Evolutionary conservation across 495 filamentous ascomycete species (phyloP).

Genomic region (Parathielavia hyrcaniae): DNA sequence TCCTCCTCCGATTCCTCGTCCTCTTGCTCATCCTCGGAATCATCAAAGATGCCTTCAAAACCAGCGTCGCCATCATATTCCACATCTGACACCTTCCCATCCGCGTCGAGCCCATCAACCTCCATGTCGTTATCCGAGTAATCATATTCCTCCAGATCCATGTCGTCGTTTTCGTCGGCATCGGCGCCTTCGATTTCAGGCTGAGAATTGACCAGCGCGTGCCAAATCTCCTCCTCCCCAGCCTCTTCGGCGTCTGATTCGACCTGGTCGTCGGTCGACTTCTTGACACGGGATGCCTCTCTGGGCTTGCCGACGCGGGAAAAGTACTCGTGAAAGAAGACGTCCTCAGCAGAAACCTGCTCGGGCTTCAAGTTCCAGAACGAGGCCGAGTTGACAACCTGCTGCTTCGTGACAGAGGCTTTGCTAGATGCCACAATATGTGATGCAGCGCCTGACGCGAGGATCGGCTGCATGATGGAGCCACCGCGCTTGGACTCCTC

Average conservation of each 20-base stretch:
- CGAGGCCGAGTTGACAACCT: slow-evolving; percentile 70
- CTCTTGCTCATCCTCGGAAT: slow-evolving; percentile 36
- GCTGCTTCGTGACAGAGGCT: slow-evolving; percentile 40
- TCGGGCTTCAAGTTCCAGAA: slow-evolving; percentile 90
- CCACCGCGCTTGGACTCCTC: slow-evolving; percentile 56
- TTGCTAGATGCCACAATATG: slow-evolving; percentile 59
- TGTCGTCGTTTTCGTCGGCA: slow-evolving; percentile 43
- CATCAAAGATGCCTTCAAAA: slow-evolving; percentile 38
- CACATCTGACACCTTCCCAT: slow-evolving; percentile 35
- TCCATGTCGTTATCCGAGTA: slow-evolving; percentile 43
- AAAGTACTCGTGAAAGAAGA: slow-evolving; percentile 98
- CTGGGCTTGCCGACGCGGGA: slow-evolving; percentile 63
- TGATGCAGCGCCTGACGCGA: slow-evolving; percentile 53
- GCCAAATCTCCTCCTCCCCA: slow-evolving; percentile 75
- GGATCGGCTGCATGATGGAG: slow-evolving; percentile 94
- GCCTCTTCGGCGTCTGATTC: slow-evolving; percentile 50
- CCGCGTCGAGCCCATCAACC: slow-evolving; percentile 24
- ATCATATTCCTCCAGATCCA: slow-evolving; percentile 48
- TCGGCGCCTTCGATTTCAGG: slow-evolving; percentile 55
- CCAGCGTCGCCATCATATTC: slow-evolving; percentile 40
- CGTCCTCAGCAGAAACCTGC: slow-evolving; percentile 82
- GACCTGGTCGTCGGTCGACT: slow-evolving; percentile 41
- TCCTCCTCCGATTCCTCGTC: slow-evolving; percentile 40
- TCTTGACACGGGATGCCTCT: slow-evolving; percentile 49
- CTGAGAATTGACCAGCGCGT: slow-evolving; percentile 63